A percentile compares a stretch with the other conserved stretches of the same genome.
Evolutionary conservation across 805 yeast genomes (phyloP).

Genomic region (Yamadazyma philogaea): DNA sequence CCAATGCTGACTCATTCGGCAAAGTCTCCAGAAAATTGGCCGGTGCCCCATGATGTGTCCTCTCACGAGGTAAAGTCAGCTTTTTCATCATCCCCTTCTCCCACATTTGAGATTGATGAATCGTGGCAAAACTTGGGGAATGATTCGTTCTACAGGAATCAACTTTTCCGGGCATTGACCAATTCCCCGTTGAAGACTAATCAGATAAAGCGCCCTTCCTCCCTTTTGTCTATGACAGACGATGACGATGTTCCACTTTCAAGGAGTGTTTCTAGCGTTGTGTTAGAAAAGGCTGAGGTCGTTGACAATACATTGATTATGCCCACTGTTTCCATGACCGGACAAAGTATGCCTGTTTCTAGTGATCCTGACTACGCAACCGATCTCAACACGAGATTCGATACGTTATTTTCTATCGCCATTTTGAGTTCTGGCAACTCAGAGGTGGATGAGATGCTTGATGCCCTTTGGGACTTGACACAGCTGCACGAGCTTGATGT

Average conservation of each 20-base stretch:
- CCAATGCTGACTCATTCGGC: not conserved
- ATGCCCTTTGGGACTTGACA: not conserved
- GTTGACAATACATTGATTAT: constrained; percentile 28
- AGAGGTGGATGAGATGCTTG: not conserved
- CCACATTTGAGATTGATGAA: constrained; percentile 7
- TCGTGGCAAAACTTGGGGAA: constrained; percentile 33
- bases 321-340: constrained; percentile 24
- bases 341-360: not conserved
- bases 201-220: constrained; percentile 11
- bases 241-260: constrained; percentile 11
- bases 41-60: not conserved
- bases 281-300: constrained; percentile 43
- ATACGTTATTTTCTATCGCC: not conserved
- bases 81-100: not conserved
- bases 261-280: constrained; percentile 18
- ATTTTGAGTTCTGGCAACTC: not conserved
- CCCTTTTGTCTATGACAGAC: constrained; percentile 14
- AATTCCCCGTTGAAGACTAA: constrained; percentile 9
- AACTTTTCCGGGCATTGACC: constrained; percentile 10
- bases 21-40: not conserved
- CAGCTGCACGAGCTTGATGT: not conserved
- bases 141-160: constrained; percentile 10
- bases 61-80: not conserved
- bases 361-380: not conserved
- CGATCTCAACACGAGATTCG: not conserved